phyloP scores from a whole-genome alignment of 2,329 filamentous ascomycete genomes.

The Leptosphaerulina australis region DNA sequence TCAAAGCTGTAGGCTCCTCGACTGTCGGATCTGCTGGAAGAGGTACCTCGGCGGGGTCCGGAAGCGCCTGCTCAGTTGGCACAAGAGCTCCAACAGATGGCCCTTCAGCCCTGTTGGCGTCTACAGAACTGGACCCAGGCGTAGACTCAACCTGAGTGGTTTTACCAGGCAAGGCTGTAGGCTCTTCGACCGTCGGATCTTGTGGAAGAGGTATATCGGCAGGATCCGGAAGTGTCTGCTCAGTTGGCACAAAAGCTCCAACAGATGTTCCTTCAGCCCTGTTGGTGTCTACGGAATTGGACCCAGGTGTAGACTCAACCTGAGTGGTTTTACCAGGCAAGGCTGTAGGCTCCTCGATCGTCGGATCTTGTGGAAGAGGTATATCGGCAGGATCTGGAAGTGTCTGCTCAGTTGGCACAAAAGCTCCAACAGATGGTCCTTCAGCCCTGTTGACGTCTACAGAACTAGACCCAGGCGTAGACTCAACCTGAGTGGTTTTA shows the following conservation, averaged over 20 bases:
- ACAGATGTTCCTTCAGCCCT: neutral
- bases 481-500: neutral
- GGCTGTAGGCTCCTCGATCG: slow-evolving; percentile 14
- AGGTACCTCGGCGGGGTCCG: neutral
- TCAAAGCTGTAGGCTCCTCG: neutral
- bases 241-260: neutral
- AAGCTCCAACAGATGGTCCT: neutral
- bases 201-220: neutral
- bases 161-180: neutral
- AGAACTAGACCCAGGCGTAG: neutral
- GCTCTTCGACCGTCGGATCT: no score
- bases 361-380: no score
- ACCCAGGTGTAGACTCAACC: neutral
- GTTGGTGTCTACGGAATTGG: neutral
- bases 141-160: neutral
- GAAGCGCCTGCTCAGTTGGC: neutral
- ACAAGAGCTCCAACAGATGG: neutral
- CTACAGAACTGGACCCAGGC: neutral
- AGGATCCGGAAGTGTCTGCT: neutral
- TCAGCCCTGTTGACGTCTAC: neutral
- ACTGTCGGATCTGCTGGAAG: neutral
- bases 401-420: neutral
- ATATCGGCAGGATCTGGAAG: no score
- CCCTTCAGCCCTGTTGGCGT: neutral
- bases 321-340: neutral